Evolutionary conservation across 495 filamentous ascomycete species (phyloP).

Genomic region (Aspergillus leporis): DNA sequence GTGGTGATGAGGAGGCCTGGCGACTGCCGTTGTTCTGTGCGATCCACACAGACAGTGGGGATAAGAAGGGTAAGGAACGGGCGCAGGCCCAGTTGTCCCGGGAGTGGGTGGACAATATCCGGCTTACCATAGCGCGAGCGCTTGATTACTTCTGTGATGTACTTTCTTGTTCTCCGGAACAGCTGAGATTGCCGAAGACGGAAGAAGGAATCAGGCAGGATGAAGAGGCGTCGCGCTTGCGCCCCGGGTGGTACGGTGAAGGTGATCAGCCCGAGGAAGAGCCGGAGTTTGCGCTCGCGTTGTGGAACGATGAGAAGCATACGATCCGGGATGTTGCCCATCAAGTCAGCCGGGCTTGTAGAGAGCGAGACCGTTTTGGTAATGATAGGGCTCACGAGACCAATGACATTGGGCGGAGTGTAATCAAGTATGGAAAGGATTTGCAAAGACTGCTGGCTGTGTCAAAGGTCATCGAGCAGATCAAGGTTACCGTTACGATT

Average conservation of each 20-base stretch:
- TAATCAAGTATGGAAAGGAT: slow-evolving; percentile 73
- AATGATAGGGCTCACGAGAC: slow-evolving; percentile 79
- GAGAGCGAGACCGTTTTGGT: slow-evolving; percentile 65
- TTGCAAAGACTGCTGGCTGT: slow-evolving; percentile 70
- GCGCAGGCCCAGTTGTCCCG: slow-evolving; percentile 57
- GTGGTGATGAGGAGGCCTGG: slow-evolving; percentile 95
- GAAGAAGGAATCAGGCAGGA: slow-evolving; percentile 76
- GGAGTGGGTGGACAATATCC: slow-evolving; percentile 72
- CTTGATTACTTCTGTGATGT: slow-evolving; percentile 97
- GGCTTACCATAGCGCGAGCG: slow-evolving; percentile 78
- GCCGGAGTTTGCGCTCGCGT: slow-evolving; percentile 78
- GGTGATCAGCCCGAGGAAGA: slow-evolving; percentile 56
- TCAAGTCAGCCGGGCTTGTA: slow-evolving; percentile 89
- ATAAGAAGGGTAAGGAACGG: slow-evolving; percentile 64
- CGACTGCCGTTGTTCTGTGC: slow-evolving; percentile 82
- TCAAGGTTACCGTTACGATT: slow-evolving; percentile 94
- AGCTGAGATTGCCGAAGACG: slow-evolving; percentile 82
- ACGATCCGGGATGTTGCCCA: slow-evolving; percentile 87
- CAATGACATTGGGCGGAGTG: slow-evolving; percentile 80
- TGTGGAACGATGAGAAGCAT: slow-evolving; percentile 99
- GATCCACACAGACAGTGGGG: slow-evolving; percentile 73
- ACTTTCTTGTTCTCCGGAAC: slow-evolving; percentile 95
- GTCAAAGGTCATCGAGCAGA: slow-evolving; percentile 84
- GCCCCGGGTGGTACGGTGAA: slow-evolving; percentile 68
- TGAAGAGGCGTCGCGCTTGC: slow-evolving; percentile 75